phyloP scores from a whole-genome alignment of 1,139 yeast species.

The Chernovozyma sophiae-reginae region DNA sequence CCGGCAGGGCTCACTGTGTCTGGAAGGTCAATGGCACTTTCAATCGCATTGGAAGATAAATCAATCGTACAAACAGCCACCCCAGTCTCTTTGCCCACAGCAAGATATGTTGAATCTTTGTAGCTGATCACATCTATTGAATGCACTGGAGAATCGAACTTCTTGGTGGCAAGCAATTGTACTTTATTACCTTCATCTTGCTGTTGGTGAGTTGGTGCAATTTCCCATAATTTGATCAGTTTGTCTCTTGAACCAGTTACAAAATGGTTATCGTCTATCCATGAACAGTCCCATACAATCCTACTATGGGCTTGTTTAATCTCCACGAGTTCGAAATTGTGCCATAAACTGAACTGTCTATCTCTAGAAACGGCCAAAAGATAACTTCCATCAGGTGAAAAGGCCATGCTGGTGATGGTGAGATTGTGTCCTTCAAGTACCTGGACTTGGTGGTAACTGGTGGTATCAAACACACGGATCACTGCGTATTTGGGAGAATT shows the following conservation, averaged over 20 bases:
- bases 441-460: slow-evolving; percentile 35
- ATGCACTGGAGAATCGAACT: slow-evolving; percentile 59
- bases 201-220: slow-evolving; percentile 14
- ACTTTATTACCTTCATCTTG: slow-evolving; percentile 15
- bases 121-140: slow-evolving; percentile 49
- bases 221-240: slow-evolving; percentile 67
- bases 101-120: slow-evolving; percentile 30
- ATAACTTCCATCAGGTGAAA: slow-evolving; percentile 66
- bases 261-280: slow-evolving; percentile 60
- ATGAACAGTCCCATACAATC: slow-evolving; percentile 93
- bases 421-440: slow-evolving; percentile 63
- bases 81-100: slow-evolving; percentile 73
- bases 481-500: slow-evolving; percentile 83
- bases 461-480: slow-evolving; percentile 65
- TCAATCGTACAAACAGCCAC: slow-evolving; percentile 21
- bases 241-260: slow-evolving; percentile 89
- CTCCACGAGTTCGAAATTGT: slow-evolving; percentile 41
- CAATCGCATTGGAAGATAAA: slow-evolving; percentile 24
- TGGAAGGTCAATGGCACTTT: slow-evolving; percentile 27
- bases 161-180: slow-evolving; percentile 27
- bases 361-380: slow-evolving; percentile 87
- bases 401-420: slow-evolving; percentile 79
- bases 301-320: slow-evolving; percentile 78
- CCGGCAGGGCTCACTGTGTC: slow-evolving; percentile 52
- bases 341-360: slow-evolving; percentile 81